Evolutionary conservation across 2,329 filamentous ascomycete genomes (phyloP), one percentile per base, ranked within the genome.

Genomic region (Fusarium buharicum): DNA sequence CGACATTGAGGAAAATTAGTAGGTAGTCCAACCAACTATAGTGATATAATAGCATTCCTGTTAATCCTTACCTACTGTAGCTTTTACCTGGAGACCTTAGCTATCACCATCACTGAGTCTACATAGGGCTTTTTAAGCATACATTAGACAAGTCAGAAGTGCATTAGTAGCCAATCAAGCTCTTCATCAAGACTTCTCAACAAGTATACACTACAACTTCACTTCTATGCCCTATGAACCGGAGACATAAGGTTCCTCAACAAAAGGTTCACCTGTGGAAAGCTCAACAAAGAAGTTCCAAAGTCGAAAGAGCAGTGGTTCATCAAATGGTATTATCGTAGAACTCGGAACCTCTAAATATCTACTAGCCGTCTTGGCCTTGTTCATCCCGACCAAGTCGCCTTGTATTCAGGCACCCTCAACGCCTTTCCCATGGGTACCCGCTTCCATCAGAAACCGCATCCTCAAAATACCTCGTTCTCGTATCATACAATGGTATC

Each of bases 311-410:
- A 45, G 27, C 38, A 46, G 10, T 36, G 38, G 30, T 52, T 62
- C 48, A 20, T 65, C 31, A 57, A 64, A 51, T 62, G 39, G 43
- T 57, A 55, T 58, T 65, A 37, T 60, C 61, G 27, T 65, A 48
- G 39, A 51, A 47, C 44, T 59, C 43, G 51, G 47, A 39, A 34
- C 41, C 33, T 54, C 62, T 54, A 36, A 38, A 66, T 64, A 57
- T 59, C 52, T 68, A 62, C 54, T 62, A 43, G 33, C 49, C 36
- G 20, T 37, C 34, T 36, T 43, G 51, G 43, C 44, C 22, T 34
- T 38, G 34, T 45, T 33, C 31, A 40, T 43, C 56, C 56, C 57
- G 46, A 50, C 44, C 62, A 59, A 45, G 33, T 50, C 44, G 45
- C 50, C 61, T 8, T 31, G 17, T 31, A 11, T 34, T 28, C 17